Evolutionary conservation across 768 basidiomycete species (phyloP), one percentile per base, ranked within the genome.

Genomic region (Cyclocybe aegerita): DNA sequence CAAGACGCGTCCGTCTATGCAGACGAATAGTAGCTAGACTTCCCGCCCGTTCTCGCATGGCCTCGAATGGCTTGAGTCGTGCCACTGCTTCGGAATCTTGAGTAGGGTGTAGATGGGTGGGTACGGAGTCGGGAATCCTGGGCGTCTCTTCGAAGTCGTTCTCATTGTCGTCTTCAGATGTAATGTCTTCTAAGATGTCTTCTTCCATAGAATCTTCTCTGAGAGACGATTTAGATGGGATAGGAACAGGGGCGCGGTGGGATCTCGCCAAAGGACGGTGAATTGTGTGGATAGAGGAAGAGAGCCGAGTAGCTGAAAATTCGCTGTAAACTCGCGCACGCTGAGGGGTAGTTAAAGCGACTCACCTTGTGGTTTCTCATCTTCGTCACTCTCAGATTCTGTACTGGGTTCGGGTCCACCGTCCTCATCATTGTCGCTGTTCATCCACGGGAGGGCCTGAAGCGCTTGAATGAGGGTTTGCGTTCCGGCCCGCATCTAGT

Each of bases 401-500:
- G 66, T 67, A 49, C 68, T 70, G 4, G 65, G 61, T 43, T 74
- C 68, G 41, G 73, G 74, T 9, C 74, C 60, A 29, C 75, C 67
- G 42, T 85, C 88, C 36, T 88, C 86, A 31, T 86, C 85, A 49
- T 82, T 83, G 55, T 91, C 87, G 7, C 79, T 75, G 52, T 84
- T 82, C 32, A 79, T 76, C 86, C 85, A 89, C 14, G 91, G 92
- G 37, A 93, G 74, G 1, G 90, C 91, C 60, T 93, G 91, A 10
- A 93, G 74, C 3, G 89, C 91, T 69, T 93, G 91, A 35, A 93
- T 93, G 43, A 93, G 80, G 2, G 91, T 89, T 64, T 93, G 92
- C 2, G 91, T 93, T 11, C 91, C 91, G 17, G 85, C 82, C 36
- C 89, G 85, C 83, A 93, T 88, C 91, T 93, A 62, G 34, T 55